These are phyloP conservation scores for Penicillium coffeae DNA, from an alignment of 495 filamentous ascomycete species.

Conservation along the genomic window DNA sequence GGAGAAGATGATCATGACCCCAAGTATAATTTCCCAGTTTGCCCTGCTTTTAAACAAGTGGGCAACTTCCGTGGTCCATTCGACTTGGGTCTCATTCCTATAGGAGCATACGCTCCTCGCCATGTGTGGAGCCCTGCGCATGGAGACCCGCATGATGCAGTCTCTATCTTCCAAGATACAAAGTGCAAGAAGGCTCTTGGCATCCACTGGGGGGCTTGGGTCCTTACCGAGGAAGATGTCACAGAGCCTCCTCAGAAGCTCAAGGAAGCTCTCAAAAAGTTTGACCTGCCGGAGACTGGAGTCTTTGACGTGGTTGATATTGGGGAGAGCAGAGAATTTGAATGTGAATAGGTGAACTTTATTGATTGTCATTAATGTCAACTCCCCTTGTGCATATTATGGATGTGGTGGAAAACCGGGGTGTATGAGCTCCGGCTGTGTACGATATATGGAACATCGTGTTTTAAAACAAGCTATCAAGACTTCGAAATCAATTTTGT, in stretches of 20 bases:
- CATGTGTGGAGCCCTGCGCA: slow-evolving; percentile 76
- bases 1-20: slow-evolving; percentile 69
- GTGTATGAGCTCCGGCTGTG: no score
- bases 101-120: slow-evolving; percentile 86
- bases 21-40: slow-evolving; percentile 67
- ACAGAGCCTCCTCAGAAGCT: slow-evolving; percentile 77
- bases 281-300: slow-evolving; percentile 66
- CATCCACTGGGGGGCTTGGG: slow-evolving; percentile 96
- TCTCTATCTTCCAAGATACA: slow-evolving; percentile 88
- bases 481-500: no score
- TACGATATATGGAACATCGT: background rate
- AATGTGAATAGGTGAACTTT: slow-evolving; percentile 1
- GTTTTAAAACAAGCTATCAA: no score
- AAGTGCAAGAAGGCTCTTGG: slow-evolving; percentile 77
- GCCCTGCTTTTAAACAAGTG: slow-evolving; percentile 85
- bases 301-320: slow-evolving; percentile 87
- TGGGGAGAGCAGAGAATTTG: slow-evolving; percentile 80
- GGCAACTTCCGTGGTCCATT: slow-evolving; percentile 80
- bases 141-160: slow-evolving; percentile 81
- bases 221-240: slow-evolving; percentile 80
- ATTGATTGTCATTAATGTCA: no score
- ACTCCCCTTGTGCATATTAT: no score
- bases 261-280: slow-evolving; percentile 67
- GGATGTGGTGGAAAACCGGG: no score
- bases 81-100: slow-evolving; percentile 91